Base-by-base conservation (phyloP, 2,329 filamentous ascomycete genomes). In the Claviceps arundinis region DNA sequence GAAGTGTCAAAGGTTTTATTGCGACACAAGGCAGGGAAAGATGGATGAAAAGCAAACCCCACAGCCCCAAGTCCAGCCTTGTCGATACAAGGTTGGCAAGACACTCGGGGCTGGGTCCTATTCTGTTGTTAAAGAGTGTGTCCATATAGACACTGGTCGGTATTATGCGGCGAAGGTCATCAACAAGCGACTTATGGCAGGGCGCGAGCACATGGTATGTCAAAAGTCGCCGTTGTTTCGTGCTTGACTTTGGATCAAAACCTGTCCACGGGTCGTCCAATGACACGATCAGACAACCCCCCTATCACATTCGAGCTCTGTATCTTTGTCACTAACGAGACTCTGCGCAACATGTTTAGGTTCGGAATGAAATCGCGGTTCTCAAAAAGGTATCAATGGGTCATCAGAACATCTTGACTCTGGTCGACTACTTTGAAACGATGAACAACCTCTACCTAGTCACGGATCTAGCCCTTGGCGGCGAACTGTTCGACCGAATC, bases 131-230 rank as follows among this genome's bases (percentile, higher is more conserved):
- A 97, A 97, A 69, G 93, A 98, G 73, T 98, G 93, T 66, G 90
- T 97, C 30, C 93, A 98, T 68, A 97, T 97, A 63, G 91, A 97
- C 61, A 97, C 93, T 0, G 91, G 91, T 46, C 83, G 90, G 59
- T 97, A 96, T 71, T 98, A 97, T 82, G 93, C 93, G 30, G 91
- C 93, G 56, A 98, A 98, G 69, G 93, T 98, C 57, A 98, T 98
- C 71, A 98, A 98, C 73, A 98, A 98, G 77, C 80, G 91, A 53
- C 75, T 98, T 59, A 98, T 98, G 93, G 87, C 89, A 6, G 93
- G 93, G 37, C 80, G 93, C 60, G 93, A 98, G 72, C 93, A 97
- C 69, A 98, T 98, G 93, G 93, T 96, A 65, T 56, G 71, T 62
- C 43, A 52, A 41, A 17, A 14, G 11, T 16, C 37, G 14, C n/a